phyloP scores from a whole-genome alignment of 2,329 filamentous ascomycete species.

The Ascomycota sp. region DNA sequence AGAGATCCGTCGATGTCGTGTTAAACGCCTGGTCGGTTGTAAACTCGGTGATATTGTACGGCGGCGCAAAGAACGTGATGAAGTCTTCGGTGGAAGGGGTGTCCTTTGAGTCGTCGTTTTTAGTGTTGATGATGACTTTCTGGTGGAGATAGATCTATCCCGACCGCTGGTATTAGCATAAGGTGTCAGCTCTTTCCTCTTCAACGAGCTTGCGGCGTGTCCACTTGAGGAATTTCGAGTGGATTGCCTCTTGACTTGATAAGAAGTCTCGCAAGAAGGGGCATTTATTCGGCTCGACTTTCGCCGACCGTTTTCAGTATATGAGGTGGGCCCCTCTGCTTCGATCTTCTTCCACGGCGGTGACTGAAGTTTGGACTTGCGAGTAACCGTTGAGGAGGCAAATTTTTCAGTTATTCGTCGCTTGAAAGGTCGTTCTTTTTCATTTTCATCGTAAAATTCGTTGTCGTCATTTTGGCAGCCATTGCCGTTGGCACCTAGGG shows the following conservation, averaged over 20 bases:
- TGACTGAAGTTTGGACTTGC: conserved; percentile 36
- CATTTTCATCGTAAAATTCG: conserved; percentile 16
- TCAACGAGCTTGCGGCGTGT: conserved; percentile 14
- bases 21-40: conserved; percentile 17
- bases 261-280: conserved; percentile 30
- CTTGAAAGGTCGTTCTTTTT: conserved; percentile 34
- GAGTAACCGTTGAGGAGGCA: conserved; percentile 19
- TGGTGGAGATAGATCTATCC: conserved; percentile 8
- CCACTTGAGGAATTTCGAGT: conserved; percentile 21
- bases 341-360: conserved; percentile 84
- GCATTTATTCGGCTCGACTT: conserved; percentile 45
- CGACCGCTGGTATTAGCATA: conserved; percentile 10
- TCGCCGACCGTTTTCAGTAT: conserved; percentile 51
- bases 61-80: conserved; percentile 15
- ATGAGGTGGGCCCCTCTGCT: conserved; percentile 73
- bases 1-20: conserved; percentile 21
- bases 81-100: conserved; percentile 9
- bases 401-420: conserved; percentile 38
- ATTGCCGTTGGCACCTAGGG: conserved; percentile 9
- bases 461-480: conserved; percentile 15
- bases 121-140: conserved; percentile 9
- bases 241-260: conserved; percentile 26
- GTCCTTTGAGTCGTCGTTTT: conserved; percentile 12
- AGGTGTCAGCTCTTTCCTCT: conserved; percentile 6
- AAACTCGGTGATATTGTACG: conserved; percentile 20